These are phyloP conservation scores for Herpetomonas muscarum DNA, from an alignment of 208 protist species.

Conservation along the genomic window DNA sequence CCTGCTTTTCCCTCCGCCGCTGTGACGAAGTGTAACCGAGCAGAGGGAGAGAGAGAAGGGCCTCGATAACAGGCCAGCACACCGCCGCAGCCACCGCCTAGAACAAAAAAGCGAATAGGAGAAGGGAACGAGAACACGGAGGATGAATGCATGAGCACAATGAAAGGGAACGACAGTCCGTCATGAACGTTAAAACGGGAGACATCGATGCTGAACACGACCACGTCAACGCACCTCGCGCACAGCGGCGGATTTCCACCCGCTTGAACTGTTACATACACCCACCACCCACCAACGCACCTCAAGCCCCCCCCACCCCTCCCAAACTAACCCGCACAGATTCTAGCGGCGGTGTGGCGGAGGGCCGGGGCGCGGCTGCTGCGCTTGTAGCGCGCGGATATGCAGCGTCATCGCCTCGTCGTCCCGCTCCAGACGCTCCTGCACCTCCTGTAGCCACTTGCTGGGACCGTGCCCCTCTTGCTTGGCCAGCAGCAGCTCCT, in stretches of 20 bases:
- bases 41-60: too few species aligned
- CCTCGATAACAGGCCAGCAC: too few species aligned
- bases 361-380: slow-evolving; percentile 1
- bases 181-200: slow-evolving; percentile 22
- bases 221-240: too few species aligned
- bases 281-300: too few species aligned
- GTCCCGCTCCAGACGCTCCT: slow-evolving; percentile 20
- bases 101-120: not conserved
- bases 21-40: too few species aligned
- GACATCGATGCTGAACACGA: too few species aligned
- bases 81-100: too few species aligned
- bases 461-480: slow-evolving; percentile 39
- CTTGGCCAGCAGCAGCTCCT: slow-evolving; percentile 21
- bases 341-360: not conserved
- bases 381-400: slow-evolving; percentile 22
- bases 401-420: slow-evolving; percentile 21
- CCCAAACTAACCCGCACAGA: too few species aligned
- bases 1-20: too few species aligned
- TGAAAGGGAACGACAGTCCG: slow-evolving; percentile 2
- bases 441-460: slow-evolving; percentile 23
- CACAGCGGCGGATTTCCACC: too few species aligned
- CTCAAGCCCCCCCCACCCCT: too few species aligned
- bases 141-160: not conserved
- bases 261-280: too few species aligned
- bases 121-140: not conserved